Percentiles rank a stretch among this genome's conserved stretches.
Evolutionary conservation across 129 eudicot species (phyloP).

Genomic region (Chrysanthemum makinoi): DNA sequence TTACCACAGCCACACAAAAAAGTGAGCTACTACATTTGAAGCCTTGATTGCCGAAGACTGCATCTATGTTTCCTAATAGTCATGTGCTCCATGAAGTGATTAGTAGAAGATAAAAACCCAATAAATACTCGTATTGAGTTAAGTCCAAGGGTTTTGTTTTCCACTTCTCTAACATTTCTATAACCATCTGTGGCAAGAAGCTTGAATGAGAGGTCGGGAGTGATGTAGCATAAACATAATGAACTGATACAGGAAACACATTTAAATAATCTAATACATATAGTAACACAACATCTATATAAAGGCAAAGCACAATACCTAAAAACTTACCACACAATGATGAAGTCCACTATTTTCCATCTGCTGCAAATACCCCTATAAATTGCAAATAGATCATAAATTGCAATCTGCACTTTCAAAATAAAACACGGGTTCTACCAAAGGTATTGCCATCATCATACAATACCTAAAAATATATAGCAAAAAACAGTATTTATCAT

Average conservation of each 20-base stretch:
- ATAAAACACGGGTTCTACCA: no score
- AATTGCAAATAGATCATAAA: no score
- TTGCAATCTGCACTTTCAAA: no score
- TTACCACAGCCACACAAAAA: conserved; percentile 89
- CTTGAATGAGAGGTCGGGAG: conserved; percentile 92
- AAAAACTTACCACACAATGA: no score
- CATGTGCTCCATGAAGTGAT: conserved; percentile 97
- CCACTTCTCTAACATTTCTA: conserved; percentile 80
- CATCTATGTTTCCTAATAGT: conserved; percentile 96
- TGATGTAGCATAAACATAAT: conserved; percentile 79
- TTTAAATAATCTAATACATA: no score
- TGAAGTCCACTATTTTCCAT: no score
- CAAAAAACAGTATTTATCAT: no score
- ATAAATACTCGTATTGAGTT: conserved; percentile 57
- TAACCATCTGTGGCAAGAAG: conserved; percentile 78
- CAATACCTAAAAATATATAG: no score
- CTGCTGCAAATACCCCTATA: no score
- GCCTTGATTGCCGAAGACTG: conserved; percentile 66
- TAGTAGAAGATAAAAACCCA: conserved; percentile 89
- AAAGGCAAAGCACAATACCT: no score
- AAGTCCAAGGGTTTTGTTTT: conserved; percentile 59
- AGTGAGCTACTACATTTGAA: conserved; percentile 75
- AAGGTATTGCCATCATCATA: no score
- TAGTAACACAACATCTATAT: no score
- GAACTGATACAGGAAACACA: conserved; percentile 24